Percentiles rank a stretch among this genome's conserved stretches.
phyloP scores from a whole-genome alignment of 768 basidiomycete genomes.

The Mycena crocata region DNA sequence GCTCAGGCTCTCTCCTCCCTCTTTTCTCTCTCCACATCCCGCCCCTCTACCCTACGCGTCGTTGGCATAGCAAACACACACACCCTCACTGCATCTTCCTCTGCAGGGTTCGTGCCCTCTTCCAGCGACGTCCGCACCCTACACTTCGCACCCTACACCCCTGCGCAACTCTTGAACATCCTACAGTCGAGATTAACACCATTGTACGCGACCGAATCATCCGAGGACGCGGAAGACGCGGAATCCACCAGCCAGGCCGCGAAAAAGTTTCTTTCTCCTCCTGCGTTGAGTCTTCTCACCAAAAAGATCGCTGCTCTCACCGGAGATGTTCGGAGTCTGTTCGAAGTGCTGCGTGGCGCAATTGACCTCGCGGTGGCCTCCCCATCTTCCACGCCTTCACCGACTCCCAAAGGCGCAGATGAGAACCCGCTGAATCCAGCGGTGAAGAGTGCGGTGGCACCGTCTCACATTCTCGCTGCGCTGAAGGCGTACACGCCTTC shows the following conservation, averaged over 20 bases:
- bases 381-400: conserved; percentile 31
- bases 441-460: conserved; percentile 61
- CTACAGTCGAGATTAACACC: conserved; percentile 71
- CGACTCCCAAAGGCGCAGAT: conserved; percentile 34
- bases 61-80: conserved; percentile 93
- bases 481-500: conserved; percentile 76
- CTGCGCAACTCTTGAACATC: conserved; percentile 76
- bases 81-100: conserved; percentile 74
- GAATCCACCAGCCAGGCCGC: conserved; percentile 30
- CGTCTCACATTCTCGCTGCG: conserved; percentile 77
- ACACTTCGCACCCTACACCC: conserved; percentile 85
- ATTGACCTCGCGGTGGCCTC: conserved; percentile 73
- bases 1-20: conserved; percentile 68
- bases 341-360: conserved; percentile 84
- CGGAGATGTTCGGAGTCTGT: conserved; percentile 84
- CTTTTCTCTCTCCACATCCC: conserved; percentile 73
- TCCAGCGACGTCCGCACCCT: conserved; percentile 66
- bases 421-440: conserved; percentile 51
- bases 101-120: conserved; percentile 47
- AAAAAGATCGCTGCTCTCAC: conserved; percentile 87
- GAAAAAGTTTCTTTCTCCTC: conserved; percentile 69
- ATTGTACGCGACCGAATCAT: conserved; percentile 53
- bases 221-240: conserved; percentile 40
- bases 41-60: conserved; percentile 67
- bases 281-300: conserved; percentile 76